These are phyloP conservation scores for Termitomyces sp. DNA, from an alignment of 768 basidiomycete genomes.

Conservation along the genomic window DNA sequence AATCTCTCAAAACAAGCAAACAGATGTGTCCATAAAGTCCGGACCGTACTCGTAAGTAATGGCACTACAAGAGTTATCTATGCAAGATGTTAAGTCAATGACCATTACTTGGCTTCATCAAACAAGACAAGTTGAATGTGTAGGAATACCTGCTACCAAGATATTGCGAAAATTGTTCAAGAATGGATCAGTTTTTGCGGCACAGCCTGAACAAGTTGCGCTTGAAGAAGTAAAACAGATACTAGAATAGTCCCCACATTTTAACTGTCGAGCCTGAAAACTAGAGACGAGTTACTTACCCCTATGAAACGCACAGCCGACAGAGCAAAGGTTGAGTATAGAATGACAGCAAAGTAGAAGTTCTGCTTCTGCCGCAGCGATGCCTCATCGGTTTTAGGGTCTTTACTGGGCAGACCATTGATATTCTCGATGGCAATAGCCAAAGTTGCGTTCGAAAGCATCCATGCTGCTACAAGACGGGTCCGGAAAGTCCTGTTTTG, in stretches of 20 bases:
- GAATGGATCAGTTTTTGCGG: conserved; percentile 52
- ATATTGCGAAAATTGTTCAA: conserved; percentile 2
- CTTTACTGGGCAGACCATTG: conserved; percentile 47
- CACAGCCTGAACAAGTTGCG: conserved; percentile 80
- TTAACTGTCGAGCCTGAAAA: not conserved
- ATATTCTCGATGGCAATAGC: conserved; percentile 74
- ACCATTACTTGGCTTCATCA: not conserved
- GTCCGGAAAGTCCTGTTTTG: conserved; percentile 92
- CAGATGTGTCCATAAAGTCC: not conserved
- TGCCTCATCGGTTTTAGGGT: conserved; percentile 31
- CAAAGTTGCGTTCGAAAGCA: conserved; percentile 62
- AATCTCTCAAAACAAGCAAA: conserved; percentile 7
- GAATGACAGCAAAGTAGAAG: conserved; percentile 69
- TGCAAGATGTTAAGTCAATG: not conserved
- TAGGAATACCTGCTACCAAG: conserved; percentile 1
- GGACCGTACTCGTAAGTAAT: not conserved
- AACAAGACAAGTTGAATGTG: conserved; percentile 3
- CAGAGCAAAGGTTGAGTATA: conserved; percentile 75
- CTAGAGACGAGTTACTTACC: conserved; percentile 37
- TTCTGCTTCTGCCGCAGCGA: conserved; percentile 37
- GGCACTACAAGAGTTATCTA: not conserved
- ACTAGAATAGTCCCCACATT: conserved; percentile 37
- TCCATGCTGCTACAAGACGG: conserved; percentile 78
- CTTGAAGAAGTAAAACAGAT: conserved; percentile 77
- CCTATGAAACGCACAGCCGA: conserved; percentile 70